Evolutionary conservation across 2,329 filamentous ascomycete species (phyloP), one percentile per base, ranked within the genome.

Genomic region (Taxawa tesnikishii): DNA sequence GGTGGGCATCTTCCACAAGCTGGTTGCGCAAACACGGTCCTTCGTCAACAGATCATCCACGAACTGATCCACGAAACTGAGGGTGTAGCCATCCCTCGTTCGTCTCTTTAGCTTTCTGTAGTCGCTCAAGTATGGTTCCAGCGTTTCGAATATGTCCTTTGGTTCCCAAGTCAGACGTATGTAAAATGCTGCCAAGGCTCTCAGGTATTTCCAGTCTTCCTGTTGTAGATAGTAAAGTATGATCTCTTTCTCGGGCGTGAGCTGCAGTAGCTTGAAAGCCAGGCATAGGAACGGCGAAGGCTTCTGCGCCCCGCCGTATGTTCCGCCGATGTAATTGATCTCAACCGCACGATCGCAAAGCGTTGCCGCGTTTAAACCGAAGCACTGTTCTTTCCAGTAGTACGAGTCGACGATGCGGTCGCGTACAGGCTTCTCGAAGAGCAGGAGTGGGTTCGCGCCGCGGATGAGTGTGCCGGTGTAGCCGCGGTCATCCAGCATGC

Each of bases 361-460:
- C 0, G 74, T 79, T 1, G 75, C 75, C 3, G 73, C 71, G 62
- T 96, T 98, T 43, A 98, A 69, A 26, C 82, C 90, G 59, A 96
- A 98, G 56, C 90, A 94, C 62, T 94, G 87, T 60, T 96, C 90
- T 59, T 94, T 94, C 81, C 85, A 98, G 65, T 94, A 98, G 62
- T 94, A 92, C 32, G 77, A 83, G 51, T 94, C 85, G 45, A 87
- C 76, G 57, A 98, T 94, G 52, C 90, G 85, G 60, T 98, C 90
- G 51, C 83, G 82, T 43, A 94, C 84, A 25, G 85, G 81, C 56
- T 93, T 94, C 58, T 96, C 88, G 70, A 96, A 82, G 38, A 96
- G 82, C 4, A 82, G 87, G n/a, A 85, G 83, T 1, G 88, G 88
- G 61, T 94, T 94, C 50, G 92, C 79, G 38, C 85, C 85, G 54